Percentiles rank a stretch among this genome's conserved stretches.
Conservation (phyloP, 345 rosid genomes). For the Salix koriyanagi region DNA sequence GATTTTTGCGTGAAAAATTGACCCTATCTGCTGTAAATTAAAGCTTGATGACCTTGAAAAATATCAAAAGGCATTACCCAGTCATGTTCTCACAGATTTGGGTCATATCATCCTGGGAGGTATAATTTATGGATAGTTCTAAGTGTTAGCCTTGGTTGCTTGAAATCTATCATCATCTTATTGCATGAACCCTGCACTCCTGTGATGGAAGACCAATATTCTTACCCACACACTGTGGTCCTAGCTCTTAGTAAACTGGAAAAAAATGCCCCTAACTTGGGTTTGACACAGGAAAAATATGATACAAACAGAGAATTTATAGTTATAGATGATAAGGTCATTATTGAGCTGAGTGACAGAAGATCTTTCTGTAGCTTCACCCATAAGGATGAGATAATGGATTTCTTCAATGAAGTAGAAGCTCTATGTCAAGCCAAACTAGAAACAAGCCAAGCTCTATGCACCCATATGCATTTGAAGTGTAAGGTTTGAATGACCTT, state of each 20-base stretch:
- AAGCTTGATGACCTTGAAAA: not conserved
- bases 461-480: constrained; percentile 10
- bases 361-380: not conserved
- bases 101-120: too few relatives aligned
- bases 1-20: not conserved
- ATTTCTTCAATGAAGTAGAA: constrained; percentile 4
- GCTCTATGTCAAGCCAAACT: constrained; percentile 2
- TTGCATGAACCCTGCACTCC: too few relatives aligned
- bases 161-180: too few relatives aligned
- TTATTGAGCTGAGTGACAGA: constrained; percentile 3
- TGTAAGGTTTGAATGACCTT: constrained; percentile 4
- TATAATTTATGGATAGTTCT: too few relatives aligned
- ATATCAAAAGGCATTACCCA: not conserved
- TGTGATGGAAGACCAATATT: too few relatives aligned
- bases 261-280: not conserved
- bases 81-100: too few relatives aligned
- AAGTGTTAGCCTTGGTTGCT: too few relatives aligned
- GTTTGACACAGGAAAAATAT: not conserved
- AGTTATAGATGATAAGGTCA: not conserved
- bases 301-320: not conserved
- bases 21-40: not conserved
- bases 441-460: not conserved
- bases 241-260: not conserved
- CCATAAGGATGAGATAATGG: not conserved
- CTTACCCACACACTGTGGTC: not conserved